These are phyloP conservation scores for Forsythia viridissima DNA, from an alignment of 257 asterid species.

Conservation along the genomic window DNA sequence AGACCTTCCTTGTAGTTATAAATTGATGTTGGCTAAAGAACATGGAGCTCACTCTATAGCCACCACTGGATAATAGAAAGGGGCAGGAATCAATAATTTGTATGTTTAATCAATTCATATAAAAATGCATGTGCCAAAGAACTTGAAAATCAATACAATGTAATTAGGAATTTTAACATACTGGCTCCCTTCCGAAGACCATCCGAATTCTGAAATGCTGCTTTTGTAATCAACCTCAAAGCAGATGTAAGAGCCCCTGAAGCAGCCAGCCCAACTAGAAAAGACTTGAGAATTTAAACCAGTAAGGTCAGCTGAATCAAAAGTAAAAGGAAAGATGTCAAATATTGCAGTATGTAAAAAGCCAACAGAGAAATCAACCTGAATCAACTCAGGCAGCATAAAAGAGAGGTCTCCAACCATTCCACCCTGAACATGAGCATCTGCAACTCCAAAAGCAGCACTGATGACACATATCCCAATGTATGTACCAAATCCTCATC, in stretches of 20 bases:
- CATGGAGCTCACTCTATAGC: neutral
- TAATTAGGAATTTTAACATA: constrained; percentile 16
- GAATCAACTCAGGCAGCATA: constrained; percentile 45
- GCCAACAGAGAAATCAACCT: constrained; percentile 24
- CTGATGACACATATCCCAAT: constrained; percentile 37
- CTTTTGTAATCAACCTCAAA: constrained; percentile 45
- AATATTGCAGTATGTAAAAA: constrained; percentile 6
- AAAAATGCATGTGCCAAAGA: neutral
- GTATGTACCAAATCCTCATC: constrained; percentile 39
- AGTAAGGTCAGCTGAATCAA: neutral
- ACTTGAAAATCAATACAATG: neutral
- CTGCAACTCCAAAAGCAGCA: constrained; percentile 53
- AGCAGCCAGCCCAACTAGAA: constrained; percentile 46
- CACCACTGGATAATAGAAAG: neutral
- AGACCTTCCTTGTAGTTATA: neutral
- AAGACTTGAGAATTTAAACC: constrained; percentile 31
- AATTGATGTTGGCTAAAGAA: neutral
- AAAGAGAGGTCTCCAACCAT: constrained; percentile 55
- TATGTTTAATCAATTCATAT: no score
- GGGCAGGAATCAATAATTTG: neutral
- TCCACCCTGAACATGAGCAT: constrained; percentile 60
- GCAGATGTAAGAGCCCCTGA: constrained; percentile 50
- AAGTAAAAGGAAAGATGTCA: no score
- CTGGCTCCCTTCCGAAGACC: constrained; percentile 50
- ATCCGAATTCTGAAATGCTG: constrained; percentile 39